Percentiles rank a stretch among this genome's conserved stretches.
Evolutionary conservation across 306 rosid genomes (phyloP).

Genomic region (Spatholobus suberectus): DNA sequence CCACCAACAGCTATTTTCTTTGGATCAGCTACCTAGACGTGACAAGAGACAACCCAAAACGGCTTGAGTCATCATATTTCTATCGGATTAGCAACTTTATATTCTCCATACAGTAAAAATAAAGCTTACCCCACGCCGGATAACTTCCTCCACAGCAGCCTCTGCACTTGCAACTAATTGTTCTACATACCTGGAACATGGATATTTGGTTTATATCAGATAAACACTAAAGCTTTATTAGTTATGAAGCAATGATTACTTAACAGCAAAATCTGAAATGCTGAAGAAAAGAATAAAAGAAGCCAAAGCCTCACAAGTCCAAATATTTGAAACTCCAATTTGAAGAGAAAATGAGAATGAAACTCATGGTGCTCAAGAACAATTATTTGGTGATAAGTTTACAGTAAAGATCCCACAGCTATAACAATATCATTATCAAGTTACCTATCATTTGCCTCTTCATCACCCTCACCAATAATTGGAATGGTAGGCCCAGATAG

Average conservation of each 20-base stretch:
- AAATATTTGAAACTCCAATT: constrained; percentile 35
- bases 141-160: constrained; percentile 96
- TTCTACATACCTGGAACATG: constrained; percentile 76
- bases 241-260: not conserved
- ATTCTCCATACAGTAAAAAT: constrained; percentile 9
- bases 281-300: constrained; percentile 27
- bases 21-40: constrained; percentile 87
- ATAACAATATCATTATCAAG: constrained; percentile 33
- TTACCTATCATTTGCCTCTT: constrained; percentile 97
- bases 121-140: constrained; percentile 84
- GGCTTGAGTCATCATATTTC: constrained; percentile 27
- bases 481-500: constrained; percentile 98
- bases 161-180: constrained; percentile 96
- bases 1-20: constrained; percentile 95
- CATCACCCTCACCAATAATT: constrained; percentile 93
- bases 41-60: constrained; percentile 41
- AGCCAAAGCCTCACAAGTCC: constrained; percentile 35
- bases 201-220: constrained; percentile 38
- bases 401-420: constrained; percentile 26
- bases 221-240: constrained; percentile 28
- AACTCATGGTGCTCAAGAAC: constrained; percentile 21
- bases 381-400: constrained; percentile 10
- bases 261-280: constrained; percentile 5
- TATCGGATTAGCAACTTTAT: constrained; percentile 17
- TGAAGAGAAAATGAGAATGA: constrained; percentile 30